Base-by-base conservation (phyloP, 306 rosid species). In the Lathyrus oleraceus region DNA sequence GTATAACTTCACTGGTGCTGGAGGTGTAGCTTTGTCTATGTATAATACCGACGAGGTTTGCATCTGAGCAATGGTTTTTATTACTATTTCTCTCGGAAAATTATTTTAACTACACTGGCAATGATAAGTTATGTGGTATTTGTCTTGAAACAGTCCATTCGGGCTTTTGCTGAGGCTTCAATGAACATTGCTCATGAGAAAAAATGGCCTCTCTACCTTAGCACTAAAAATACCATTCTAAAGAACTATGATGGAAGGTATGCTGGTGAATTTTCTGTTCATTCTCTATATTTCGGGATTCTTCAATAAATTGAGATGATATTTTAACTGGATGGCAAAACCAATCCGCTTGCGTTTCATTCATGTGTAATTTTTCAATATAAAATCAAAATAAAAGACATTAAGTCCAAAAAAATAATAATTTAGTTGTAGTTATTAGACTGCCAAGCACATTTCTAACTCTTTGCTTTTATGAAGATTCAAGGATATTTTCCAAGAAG, bases 241-340 rank as follows among this genome's bases (percentile, higher is more conserved):
- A 94, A 94, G 89, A 88, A 91, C 61, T 94, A 94, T 67, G 97
- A 94, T 77, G 99, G 99, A 76, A 94, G 99, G 99, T 94, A 84
- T 71, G 83, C 65, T n/a, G 30, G 30, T 72, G 19, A 67, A 16
- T 62, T 79, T 67, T 40, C 9, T 21, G 74, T 47, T 21, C 54
- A 28, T 39, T 42, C 25, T 66, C 67, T 20, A 28, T 58, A 53
- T 74, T 48, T 78, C n/a, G 15, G 14, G 49, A 8, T 53, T 78
- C 15, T n/a, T 54, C 20, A 6, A 28, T 47, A 53, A n/a, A 71
- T 44, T 48, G 66, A 54, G 69, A 53, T 67, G 43, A 49, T 20
- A 60, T 25, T 36, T 15, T 32, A 58, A 25, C 36, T 70, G 36
- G 39, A 35, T 10, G 9, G 8, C 10, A 35, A 35, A 35, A 35